These are phyloP conservation scores for Arthrobotrys conoides DNA, from an alignment of 2,329 filamentous ascomycete genomes.

Conservation along the genomic window DNA sequence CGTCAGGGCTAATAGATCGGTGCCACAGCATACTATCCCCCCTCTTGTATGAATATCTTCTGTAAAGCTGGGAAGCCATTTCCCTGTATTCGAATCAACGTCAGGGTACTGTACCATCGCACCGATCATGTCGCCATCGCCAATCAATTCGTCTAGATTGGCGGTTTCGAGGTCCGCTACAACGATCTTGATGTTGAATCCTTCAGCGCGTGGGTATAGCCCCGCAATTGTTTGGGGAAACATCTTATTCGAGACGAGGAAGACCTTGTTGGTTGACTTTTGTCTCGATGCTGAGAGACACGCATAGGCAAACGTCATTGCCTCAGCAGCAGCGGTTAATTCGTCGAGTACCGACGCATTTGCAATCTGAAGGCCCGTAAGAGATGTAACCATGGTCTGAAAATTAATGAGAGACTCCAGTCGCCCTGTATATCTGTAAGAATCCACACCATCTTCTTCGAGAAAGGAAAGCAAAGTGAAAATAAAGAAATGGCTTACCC, in stretches of 20 bases:
- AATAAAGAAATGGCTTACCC: conserved; percentile 67
- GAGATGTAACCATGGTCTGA: conserved; percentile 90
- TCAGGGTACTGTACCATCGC: conserved; percentile 93
- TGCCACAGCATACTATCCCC: conserved; percentile 71
- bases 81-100: conserved; percentile 33
- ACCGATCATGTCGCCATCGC: conserved; percentile 82
- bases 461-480: not conserved
- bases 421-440: conserved; percentile 70
- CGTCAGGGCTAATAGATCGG: conserved; percentile 89
- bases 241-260: conserved; percentile 83
- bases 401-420: conserved; percentile 94
- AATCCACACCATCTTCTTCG: not conserved
- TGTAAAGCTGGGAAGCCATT: conserved; percentile 53
- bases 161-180: conserved; percentile 72
- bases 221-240: conserved; percentile 90
- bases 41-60: conserved; percentile 43
- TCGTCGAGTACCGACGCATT: conserved; percentile 94
- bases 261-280: conserved; percentile 82
- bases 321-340: conserved; percentile 91
- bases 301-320: conserved; percentile 92
- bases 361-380: conserved; percentile 87
- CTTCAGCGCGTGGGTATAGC: conserved; percentile 85
- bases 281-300: conserved; percentile 79
- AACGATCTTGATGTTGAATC: conserved; percentile 87
- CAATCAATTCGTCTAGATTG: conserved; percentile 78